Evolutionary conservation across 352 stramenopile species (phyloP).

Genomic region (Pythium folliculosum): DNA sequence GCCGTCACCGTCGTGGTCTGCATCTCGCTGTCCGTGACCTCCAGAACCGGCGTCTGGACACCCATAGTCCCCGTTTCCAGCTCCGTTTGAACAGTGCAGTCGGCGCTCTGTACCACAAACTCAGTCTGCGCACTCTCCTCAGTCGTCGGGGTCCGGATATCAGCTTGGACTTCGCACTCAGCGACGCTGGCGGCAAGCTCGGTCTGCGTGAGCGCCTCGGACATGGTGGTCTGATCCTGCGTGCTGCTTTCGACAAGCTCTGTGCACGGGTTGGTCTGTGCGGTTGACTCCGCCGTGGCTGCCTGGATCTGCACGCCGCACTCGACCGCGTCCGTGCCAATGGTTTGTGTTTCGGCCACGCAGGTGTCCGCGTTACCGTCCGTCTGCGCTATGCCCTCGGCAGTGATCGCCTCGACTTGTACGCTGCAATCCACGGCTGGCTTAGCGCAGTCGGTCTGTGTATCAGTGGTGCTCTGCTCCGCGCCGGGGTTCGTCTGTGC

Average conservation of each 20-base stretch:
- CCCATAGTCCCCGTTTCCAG: neutral
- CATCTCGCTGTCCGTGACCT: neutral
- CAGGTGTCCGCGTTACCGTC: neutral
- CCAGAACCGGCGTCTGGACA: neutral
- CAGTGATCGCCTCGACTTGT: neutral
- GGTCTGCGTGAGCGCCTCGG: neutral
- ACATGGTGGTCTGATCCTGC: neutral
- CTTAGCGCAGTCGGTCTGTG: neutral
- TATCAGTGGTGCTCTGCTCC: neutral
- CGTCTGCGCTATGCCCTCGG: neutral
- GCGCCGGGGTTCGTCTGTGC: neutral
- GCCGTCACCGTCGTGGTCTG: neutral
- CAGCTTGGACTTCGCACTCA: slow-evolving; percentile 9
- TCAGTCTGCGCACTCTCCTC: slow-evolving; percentile 1
- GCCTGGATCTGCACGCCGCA: neutral
- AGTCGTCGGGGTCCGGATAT: neutral
- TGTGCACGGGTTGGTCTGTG: neutral
- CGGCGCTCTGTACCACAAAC: neutral
- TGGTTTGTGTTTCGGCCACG: neutral
- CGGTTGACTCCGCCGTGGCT: neutral
- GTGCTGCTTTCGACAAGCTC: neutral
- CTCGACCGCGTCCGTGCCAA: neutral
- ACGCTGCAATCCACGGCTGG: neutral
- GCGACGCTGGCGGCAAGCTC: neutral
- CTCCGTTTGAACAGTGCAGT: slow-evolving; percentile 2